Percentiles rank a stretch among this genome's conserved stretches.
These are phyloP conservation scores for Basidiobolus meristosporus DNA, from an alignment of 371 early-diverging fungal genomes.

Conservation along the genomic window DNA sequence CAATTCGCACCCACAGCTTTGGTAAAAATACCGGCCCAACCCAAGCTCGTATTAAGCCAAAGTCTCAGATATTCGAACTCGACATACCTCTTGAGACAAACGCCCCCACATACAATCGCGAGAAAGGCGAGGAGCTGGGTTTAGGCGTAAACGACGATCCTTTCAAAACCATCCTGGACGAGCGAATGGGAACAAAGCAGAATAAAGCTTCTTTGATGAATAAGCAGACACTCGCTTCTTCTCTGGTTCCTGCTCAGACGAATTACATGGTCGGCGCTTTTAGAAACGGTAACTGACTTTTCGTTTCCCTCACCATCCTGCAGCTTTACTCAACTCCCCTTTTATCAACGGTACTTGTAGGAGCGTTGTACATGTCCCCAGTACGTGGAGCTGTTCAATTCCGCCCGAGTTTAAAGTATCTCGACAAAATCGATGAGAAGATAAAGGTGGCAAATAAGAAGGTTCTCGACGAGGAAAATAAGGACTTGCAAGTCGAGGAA, in stretches of 20 bases:
- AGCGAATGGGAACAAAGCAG: conserved; percentile 20
- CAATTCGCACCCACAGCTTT: conserved; percentile 24
- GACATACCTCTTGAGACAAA: conserved; percentile 64
- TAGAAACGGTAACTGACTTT: conserved; percentile 18
- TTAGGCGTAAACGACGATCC: conserved; percentile 52
- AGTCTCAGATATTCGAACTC: conserved; percentile 60
- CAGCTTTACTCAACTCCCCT: not conserved
- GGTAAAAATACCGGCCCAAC: conserved; percentile 11
- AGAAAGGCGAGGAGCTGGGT: conserved; percentile 61
- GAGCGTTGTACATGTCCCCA: conserved; percentile 64
- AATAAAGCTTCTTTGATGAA: conserved; percentile 40
- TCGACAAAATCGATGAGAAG: conserved; percentile 77
- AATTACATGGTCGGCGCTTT: conserved; percentile 64
- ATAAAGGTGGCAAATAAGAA: conserved; percentile 45
- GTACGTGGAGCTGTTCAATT: conserved; percentile 52
- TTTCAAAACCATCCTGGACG: conserved; percentile 43
- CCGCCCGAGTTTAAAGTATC: conserved; percentile 65
- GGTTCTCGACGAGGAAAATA: conserved; percentile 37
- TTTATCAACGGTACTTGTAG: conserved; percentile 12
- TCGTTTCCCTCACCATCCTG: conserved; percentile 6
- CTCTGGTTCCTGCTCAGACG: conserved; percentile 52
- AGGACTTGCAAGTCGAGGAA: conserved; percentile 15
- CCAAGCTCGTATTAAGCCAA: conserved; percentile 66
- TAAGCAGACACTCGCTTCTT: conserved; percentile 52
- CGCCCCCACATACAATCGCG: conserved; percentile 44